Percentiles rank a stretch among this genome's conserved stretches.
Conservation (phyloP, 1,284 basidiomycete species). For the Waitea zeae region DNA sequence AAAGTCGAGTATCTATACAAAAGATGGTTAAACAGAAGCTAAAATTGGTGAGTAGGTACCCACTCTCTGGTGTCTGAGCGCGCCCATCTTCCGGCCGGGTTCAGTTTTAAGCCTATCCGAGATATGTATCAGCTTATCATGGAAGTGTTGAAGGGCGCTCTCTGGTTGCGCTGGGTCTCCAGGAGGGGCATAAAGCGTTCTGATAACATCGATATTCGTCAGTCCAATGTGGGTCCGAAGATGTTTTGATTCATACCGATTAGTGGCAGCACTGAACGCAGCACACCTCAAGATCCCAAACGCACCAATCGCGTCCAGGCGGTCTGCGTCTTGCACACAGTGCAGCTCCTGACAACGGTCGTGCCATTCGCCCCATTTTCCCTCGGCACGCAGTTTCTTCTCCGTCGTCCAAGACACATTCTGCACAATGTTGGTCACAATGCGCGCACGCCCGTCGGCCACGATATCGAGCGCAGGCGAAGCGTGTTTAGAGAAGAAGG, state of each 20-base stretch:
- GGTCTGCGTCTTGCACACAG: slow-evolving; percentile 87
- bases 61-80: slow-evolving; percentile 57
- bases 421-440: slow-evolving; percentile 49
- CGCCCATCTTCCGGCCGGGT: slow-evolving; percentile 58
- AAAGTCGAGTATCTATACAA: slow-evolving; percentile 34
- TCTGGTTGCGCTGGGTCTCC: no score
- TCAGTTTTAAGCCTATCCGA: slow-evolving; percentile 63
- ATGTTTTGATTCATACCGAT: slow-evolving; percentile 42
- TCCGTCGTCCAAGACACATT: slow-evolving; percentile 84
- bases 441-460: slow-evolving; percentile 35
- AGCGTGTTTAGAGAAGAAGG: slow-evolving; percentile 33
- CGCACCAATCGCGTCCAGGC: slow-evolving; percentile 83
- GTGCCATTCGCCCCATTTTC: slow-evolving; percentile 56
- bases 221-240: neutral
- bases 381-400: slow-evolving; percentile 39
- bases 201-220: slow-evolving; percentile 6
- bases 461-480: slow-evolving; percentile 30
- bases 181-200: no score
- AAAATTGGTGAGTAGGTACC: slow-evolving; percentile 13
- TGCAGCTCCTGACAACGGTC: slow-evolving; percentile 64
- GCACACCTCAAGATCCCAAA: slow-evolving; percentile 81
- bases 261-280: slow-evolving; percentile 64
- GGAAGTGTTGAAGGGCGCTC: slow-evolving; percentile 71
- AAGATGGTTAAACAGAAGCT: neutral
- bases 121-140: slow-evolving; percentile 75